Evolutionary conservation across 306 rosid species (phyloP).

Genomic region (Calophaca sinica): DNA sequence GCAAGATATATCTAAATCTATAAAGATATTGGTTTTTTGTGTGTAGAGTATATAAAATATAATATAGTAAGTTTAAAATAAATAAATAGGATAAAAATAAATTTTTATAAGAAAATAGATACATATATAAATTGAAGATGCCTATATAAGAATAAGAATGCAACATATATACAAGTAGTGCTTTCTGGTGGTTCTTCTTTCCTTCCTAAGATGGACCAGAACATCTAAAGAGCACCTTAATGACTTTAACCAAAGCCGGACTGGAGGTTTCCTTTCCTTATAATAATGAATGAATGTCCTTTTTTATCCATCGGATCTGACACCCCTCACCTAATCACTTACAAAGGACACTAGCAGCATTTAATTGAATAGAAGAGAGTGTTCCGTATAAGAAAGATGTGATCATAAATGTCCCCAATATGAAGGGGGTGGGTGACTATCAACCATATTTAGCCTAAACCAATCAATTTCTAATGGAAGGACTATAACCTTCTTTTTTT

Average conservation of each 20-base stretch:
- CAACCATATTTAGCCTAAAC: background rate
- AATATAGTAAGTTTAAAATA: too few relatives aligned
- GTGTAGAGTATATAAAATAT: too few relatives aligned
- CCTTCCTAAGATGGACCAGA: slow-evolving; percentile 27
- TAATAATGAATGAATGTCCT: background rate
- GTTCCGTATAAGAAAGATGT: slow-evolving; percentile 1
- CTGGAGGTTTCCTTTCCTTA: background rate
- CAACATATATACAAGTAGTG: background rate
- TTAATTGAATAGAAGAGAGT: slow-evolving; percentile 28
- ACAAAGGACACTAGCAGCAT: slow-evolving; percentile 43
- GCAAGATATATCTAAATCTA: background rate
- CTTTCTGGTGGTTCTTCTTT: slow-evolving; percentile 4
- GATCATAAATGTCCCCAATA: slow-evolving; percentile 28
- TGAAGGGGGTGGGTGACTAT: background rate
- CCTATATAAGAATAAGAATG: background rate
- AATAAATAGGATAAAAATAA: too few relatives aligned
- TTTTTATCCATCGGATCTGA: slow-evolving; percentile 21
- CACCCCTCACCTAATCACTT: slow-evolving; percentile 35
- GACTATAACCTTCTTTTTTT: background rate
- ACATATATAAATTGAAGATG: background rate
- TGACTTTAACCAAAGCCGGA: background rate
- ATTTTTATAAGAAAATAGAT: background rate
- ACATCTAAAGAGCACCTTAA: slow-evolving; percentile 16
- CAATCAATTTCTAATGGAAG: slow-evolving; percentile 9
- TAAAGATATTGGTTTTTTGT: background rate